These are phyloP conservation scores for Moelleriella libera DNA, from an alignment of 2,329 filamentous ascomycete genomes.

Conservation along the genomic window DNA sequence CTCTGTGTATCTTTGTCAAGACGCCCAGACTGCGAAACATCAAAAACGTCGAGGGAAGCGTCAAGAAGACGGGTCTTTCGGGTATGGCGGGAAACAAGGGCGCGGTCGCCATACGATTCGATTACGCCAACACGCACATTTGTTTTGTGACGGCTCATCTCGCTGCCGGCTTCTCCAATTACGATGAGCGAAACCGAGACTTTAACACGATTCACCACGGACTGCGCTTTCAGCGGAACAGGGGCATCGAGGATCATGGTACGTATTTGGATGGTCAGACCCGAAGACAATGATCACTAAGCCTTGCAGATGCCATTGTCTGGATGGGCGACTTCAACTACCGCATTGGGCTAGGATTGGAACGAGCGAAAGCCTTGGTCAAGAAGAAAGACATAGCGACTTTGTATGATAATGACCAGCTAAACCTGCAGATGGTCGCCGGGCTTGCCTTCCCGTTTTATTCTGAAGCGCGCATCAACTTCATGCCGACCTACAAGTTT, in stretches of 20 bases:
- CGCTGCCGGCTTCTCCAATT: conserved; percentile 90
- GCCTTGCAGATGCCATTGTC: conserved; percentile 50
- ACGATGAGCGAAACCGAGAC: conserved; percentile 88
- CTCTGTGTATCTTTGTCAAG: conserved; percentile 82
- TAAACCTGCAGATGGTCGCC: conserved; percentile 93
- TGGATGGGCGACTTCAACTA: conserved; percentile 99
- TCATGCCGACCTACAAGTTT: conserved; percentile 91
- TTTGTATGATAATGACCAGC: conserved; percentile 84
- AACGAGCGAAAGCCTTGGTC: conserved; percentile 63
- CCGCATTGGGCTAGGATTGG: conserved; percentile 72
- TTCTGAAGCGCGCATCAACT: conserved; percentile 75
- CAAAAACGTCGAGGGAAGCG: conserved; percentile 90
- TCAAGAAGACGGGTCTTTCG: conserved; percentile 90
- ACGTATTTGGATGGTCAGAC: neutral
- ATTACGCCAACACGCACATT: conserved; percentile 82
- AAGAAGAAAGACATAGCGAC: conserved; percentile 58
- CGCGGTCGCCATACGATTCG: conserved; percentile 88
- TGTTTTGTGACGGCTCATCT: conserved; percentile 96
- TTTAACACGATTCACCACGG: conserved; percentile 82
- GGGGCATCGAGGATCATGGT: conserved; percentile 84
- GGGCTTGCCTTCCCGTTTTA: conserved; percentile 84
- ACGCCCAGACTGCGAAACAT: conserved; percentile 63
- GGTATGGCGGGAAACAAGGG: conserved; percentile 98
- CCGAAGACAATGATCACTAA: too few relatives aligned
- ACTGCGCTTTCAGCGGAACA: conserved; percentile 78